phyloP scores from a whole-genome alignment of 768 basidiomycete species.

The Multifurca ochricompacta region DNA sequence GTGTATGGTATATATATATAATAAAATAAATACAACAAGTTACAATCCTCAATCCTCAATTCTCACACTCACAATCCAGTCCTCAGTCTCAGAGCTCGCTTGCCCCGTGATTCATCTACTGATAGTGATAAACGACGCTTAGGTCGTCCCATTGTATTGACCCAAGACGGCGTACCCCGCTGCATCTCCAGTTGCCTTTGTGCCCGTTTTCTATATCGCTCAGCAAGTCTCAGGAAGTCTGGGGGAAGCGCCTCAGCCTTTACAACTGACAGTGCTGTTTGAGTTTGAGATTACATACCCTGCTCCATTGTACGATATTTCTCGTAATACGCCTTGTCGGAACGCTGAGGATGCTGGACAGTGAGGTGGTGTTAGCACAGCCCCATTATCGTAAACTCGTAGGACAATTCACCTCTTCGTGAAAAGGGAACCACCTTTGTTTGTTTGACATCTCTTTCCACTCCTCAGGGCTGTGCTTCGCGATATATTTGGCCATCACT shows the following conservation, averaged over 20 bases:
- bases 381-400: too few relatives aligned
- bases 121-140: conserved; percentile 8
- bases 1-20: too few relatives aligned
- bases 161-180: conserved; percentile 24
- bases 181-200: conserved; percentile 16
- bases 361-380: not conserved
- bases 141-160: conserved; percentile 10
- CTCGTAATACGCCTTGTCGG: not conserved
- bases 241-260: not conserved
- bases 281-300: conserved; percentile 1
- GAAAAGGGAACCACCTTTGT: conserved; percentile 51
- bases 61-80: too few relatives aligned
- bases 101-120: not conserved
- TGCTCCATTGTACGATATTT: conserved; percentile 12
- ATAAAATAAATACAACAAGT: too few relatives aligned
- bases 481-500: conserved; percentile 52
- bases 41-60: too few relatives aligned
- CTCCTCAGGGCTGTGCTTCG: conserved; percentile 29
- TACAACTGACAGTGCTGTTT: not conserved
- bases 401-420: conserved; percentile 36
- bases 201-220: conserved; percentile 22
- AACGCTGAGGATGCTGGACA: conserved; percentile 11
- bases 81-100: too few relatives aligned
- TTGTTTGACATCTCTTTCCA: conserved; percentile 36
- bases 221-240: conserved; percentile 22